Evolutionary conservation across 495 filamentous ascomycete genomes (phyloP).

Genomic region (Neurospora sp.): DNA sequence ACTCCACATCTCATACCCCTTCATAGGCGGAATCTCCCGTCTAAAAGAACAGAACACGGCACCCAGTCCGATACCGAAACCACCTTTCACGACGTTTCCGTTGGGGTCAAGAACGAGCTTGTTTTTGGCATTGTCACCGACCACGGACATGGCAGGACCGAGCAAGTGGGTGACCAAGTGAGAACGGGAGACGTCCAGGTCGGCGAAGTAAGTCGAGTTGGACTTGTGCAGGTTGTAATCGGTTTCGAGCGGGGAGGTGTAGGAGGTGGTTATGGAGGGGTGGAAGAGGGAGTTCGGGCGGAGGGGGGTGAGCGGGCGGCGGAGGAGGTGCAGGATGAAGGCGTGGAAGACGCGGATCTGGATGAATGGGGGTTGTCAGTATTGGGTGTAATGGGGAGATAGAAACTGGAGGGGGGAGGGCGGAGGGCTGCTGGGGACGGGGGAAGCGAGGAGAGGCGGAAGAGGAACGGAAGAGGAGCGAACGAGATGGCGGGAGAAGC

Average conservation of each 20-base stretch:
- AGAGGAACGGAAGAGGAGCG: too few relatives aligned
- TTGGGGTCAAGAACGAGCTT: conserved; percentile 32
- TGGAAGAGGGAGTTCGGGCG: conserved; percentile 50
- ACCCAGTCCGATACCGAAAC: conserved; percentile 53
- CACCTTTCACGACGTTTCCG: conserved; percentile 21
- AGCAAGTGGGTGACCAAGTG: conserved; percentile 48
- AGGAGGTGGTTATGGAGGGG: conserved; percentile 49
- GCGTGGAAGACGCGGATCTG: conserved; percentile 55
- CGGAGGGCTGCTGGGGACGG: too few relatives aligned
- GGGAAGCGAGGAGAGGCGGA: too few relatives aligned
- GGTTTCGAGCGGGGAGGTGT: conserved; percentile 54
- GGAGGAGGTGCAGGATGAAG: conserved; percentile 49
- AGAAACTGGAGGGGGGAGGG: too few relatives aligned
- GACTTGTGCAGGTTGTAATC: conserved; percentile 83
- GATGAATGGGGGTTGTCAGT: neutral
- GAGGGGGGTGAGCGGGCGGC: conserved; percentile 23
- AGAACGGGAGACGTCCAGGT: conserved; percentile 63
- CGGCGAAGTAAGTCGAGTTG: conserved; percentile 75
- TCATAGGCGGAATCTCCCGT: conserved; percentile 57
- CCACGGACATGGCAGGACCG: conserved; percentile 31
- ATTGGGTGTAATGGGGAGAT: too few relatives aligned
- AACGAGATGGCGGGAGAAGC: too few relatives aligned
- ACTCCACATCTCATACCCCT: conserved; percentile 63
- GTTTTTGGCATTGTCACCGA: conserved; percentile 31
- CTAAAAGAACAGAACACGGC: conserved; percentile 58